Evolutionary conservation across 768 basidiomycete genomes (phyloP).

Genomic region (Panus rudis): DNA sequence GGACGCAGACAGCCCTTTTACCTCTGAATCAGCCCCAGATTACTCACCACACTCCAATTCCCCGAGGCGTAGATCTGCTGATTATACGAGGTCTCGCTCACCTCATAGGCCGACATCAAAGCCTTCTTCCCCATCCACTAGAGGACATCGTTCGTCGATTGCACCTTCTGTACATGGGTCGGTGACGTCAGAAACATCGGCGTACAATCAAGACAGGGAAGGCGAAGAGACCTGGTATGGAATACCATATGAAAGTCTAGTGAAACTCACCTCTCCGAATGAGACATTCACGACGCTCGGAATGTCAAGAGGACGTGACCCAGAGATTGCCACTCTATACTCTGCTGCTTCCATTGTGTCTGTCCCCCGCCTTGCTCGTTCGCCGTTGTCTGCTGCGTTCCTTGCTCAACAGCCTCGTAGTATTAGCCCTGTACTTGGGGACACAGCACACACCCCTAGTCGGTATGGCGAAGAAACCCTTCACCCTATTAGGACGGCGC

Average conservation of each 20-base stretch:
- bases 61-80: not conserved
- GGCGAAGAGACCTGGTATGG: slow-evolving; percentile 40
- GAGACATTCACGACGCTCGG: slow-evolving; percentile 31
- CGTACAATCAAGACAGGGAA: slow-evolving; percentile 16
- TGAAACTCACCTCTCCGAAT: slow-evolving; percentile 63
- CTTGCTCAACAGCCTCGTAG: slow-evolving; percentile 20
- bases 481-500: slow-evolving; percentile 31
- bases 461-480: slow-evolving; percentile 31
- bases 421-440: slow-evolving; percentile 22
- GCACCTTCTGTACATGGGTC: slow-evolving; percentile 18
- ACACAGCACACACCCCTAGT: slow-evolving; percentile 15
- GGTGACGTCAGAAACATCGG: slow-evolving; percentile 12
- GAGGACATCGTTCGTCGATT: slow-evolving; percentile 3
- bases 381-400: slow-evolving; percentile 31
- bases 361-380: slow-evolving; percentile 39
- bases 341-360: slow-evolving; percentile 79
- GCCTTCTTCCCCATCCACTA: not conserved
- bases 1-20: slow-evolving; percentile 4
- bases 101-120: not conserved
- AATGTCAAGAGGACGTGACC: slow-evolving; percentile 46
- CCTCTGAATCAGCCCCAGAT: slow-evolving; percentile 8
- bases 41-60: not conserved
- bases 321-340: slow-evolving; percentile 80
- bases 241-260: slow-evolving; percentile 65
- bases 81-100: not conserved